Conservation (phyloP, 2,329 filamentous ascomycete genomes). For the Alternaria alternata region DNA sequence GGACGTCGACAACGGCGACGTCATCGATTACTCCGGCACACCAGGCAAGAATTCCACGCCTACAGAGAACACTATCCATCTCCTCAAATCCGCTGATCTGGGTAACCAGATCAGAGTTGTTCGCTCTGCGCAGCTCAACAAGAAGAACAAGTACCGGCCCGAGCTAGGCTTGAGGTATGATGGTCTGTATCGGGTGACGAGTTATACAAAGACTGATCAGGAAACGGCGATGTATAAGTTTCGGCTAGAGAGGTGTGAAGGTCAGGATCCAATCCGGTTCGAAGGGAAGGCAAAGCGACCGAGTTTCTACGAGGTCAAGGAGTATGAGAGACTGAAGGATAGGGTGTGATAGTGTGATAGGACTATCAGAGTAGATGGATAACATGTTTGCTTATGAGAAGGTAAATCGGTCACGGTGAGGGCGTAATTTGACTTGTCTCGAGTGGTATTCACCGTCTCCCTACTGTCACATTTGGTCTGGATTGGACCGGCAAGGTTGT, state of each 20-base stretch:
- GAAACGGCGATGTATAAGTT: conserved; percentile 59
- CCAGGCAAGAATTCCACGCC: conserved; percentile 42
- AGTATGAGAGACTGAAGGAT: conserved; percentile 30
- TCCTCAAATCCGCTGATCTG: conserved; percentile 53
- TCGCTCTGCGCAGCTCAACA: conserved; percentile 53
- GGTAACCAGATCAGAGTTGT: conserved; percentile 59
- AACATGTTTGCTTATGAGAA: background rate
- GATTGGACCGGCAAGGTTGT: background rate
- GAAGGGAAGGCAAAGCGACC: conserved; percentile 55
- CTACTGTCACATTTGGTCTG: background rate
- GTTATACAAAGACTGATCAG: conserved; percentile 50
- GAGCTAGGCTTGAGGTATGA: conserved; percentile 64
- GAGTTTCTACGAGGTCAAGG: conserved; percentile 36
- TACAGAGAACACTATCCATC: conserved; percentile 52
- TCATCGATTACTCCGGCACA: conserved; percentile 63
- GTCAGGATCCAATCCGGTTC: conserved; percentile 59
- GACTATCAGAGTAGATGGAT: background rate
- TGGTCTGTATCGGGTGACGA: conserved; percentile 61
- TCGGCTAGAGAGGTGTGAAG: conserved; percentile 53
- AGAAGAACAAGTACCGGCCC: conserved; percentile 55
- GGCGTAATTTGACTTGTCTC: background rate
- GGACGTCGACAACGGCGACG: conserved; percentile 60
- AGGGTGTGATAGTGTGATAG: conserved; percentile 16
- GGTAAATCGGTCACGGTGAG: background rate
- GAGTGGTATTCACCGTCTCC: background rate